Evolutionary conservation across 169 alveolate species (phyloP), one percentile per base, ranked within the genome.

Genomic region (Theileria equi): DNA sequence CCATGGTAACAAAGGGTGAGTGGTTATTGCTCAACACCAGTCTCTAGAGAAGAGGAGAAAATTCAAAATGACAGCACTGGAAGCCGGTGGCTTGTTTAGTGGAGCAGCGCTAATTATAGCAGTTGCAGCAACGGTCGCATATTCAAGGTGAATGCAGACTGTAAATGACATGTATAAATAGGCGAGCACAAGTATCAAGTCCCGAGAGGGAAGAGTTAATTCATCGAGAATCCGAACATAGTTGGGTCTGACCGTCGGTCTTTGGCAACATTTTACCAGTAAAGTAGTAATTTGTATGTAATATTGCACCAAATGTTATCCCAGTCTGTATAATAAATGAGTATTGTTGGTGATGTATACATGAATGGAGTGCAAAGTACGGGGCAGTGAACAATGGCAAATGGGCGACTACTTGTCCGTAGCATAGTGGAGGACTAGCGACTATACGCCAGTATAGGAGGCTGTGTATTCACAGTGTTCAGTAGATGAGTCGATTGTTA

Each of bases 211-310:
- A 10, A 10, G 11, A 48, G 50, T 17, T 10, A 8, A 6, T n/a
- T 25, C 44, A 65, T 35, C 38, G 50, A 13, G 80, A 65, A 63
- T 89, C 94, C 47, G 90, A 90, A 66, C 92, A 84, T 26, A 89
- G 79, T 38, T 89, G 94, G 0, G 94, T 68, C 47, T 90, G 80
- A 5, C 92, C 90, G 44, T 84, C 89, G 19, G 83, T 81, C 61
- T 89, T 89, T 32, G 94, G 94, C 23, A 89, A 59, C 0, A 88
- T 70, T 28, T 88, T 88, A 5, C 94, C 94, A 34, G 92, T 69
- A 53, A 89, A 89, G 61, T 89, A 89, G 71, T 89, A 89, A 61
- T 89, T 89, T 8, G 93, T 73, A 45, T 89, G 94, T 35, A 89
- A 49, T 48, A 87, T 57, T 17, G 81, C 54, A 0, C 94, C 94